Base-by-base conservation (phyloP, 2,329 filamentous ascomycete genomes). In the Aspergillus ibericus region DNA sequence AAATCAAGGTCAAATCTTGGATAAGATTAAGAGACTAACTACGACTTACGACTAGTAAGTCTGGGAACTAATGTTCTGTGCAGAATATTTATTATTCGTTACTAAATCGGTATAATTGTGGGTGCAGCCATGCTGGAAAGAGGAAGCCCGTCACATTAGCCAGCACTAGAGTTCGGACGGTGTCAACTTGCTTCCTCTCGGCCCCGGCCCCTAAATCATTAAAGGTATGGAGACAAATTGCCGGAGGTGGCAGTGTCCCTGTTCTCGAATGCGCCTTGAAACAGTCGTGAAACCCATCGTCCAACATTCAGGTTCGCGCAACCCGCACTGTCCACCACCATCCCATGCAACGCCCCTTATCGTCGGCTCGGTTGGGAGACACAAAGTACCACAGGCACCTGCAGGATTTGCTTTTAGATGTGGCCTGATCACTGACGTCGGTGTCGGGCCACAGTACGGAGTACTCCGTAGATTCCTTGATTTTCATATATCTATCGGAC, bases 261-360 rank as follows among this genome's bases (percentile, higher is more conserved):
- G 36, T 53, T 44, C 25, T 53, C 6, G 16, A 22, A 42, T 27
- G 16, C 29, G 25, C 36, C 36, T 29, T 53, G 51, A 53, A 53
- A 53, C 51, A 53, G 15, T 53, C 38, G 51, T 53, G 51, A 53
- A 53, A 53, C 22, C 15, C 16, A n/a, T n/a, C 27, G 25, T 32
- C 16, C 10, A 44, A 44, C 13, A 32, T 29, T 25, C 51, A 44
- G 18, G 8, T 44, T 53, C 44, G 38, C 16, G 44, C 25, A 27
- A 47, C 20, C 20, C 38, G 20, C 20, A 18, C 38, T 15, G n/a
- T 47, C 44, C 44, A 29, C 25, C 25, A 16, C 25, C 42, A 15
- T n/a, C 22, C 15, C 29, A 32, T 32, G 29, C 29, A 9, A 9
- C 29, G 29, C 29, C 29, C 25, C 44, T 29, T 47, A 25, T 47